Evolutionary conservation across 176 grass and related monocot species (phyloP), one percentile per base, ranked within the genome.

Genomic region (Puya raimondii): DNA sequence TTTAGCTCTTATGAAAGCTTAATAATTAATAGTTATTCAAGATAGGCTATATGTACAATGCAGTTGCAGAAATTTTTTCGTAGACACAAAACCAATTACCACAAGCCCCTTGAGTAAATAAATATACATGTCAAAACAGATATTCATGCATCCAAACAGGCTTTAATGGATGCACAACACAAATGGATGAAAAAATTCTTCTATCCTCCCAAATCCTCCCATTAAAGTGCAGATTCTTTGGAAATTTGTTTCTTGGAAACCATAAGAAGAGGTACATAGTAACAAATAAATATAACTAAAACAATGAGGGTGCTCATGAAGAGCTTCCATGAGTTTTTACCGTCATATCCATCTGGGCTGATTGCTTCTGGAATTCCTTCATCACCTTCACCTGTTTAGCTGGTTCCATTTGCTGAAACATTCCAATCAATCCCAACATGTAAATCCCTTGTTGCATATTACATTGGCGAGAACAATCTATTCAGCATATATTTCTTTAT

Each of bases 281-380:
- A 53, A 56, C 21, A 63, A 75, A 74, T 17, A 64, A 23, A 74
- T 7, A 58, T 13, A 61, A 72, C 7, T 23, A 71, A 27, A 18
- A 57, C 69, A 12, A 71, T 21, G 11, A 51, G 56, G 47, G n/a
- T 66, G 67, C 3, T 10, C 14, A 6, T 12, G 3, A 8, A 66
- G 13, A 42, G 50, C 23, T 22, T 49, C 51, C 7, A 76, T 71
- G 64, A 48, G 25, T 67, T 71, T 42, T 83, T 99, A 99, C 94
- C 84, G 87, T 99, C 94, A 99, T 99, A 76, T 99, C 94, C 75
- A 99, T 65, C 72, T 99, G 94, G 47, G 82, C 83, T 70, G 94
- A 99, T 78, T 99, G 89, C 78, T 88, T 93, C 80, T 99, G 94
- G 66, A 99, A 99, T 67, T 99, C 94, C 75, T 76, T 88, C 94